These are phyloP conservation scores for Melaleuca alternifolia DNA, from an alignment of 345 rosid genomes.

Conservation along the genomic window DNA sequence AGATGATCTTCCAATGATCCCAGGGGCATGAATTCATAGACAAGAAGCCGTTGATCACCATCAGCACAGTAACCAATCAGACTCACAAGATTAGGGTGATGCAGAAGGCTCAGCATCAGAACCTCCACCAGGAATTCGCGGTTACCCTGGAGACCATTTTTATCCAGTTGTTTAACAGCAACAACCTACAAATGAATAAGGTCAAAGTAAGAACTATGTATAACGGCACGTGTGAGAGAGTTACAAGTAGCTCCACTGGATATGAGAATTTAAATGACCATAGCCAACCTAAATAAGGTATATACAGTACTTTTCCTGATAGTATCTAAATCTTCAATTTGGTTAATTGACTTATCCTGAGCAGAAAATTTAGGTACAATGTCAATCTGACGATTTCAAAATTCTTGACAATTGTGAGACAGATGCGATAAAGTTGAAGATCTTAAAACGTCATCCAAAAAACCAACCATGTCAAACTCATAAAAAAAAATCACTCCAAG, in stretches of 20 bases:
- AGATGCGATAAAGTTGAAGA: background rate
- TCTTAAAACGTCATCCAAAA: background rate
- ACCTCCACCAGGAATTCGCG: conserved; percentile 95
- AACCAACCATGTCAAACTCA: background rate
- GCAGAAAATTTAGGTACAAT: background rate
- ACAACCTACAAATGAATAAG: conserved; percentile 40
- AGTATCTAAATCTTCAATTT: background rate
- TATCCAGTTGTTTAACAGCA: conserved; percentile 91
- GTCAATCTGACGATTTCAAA: background rate
- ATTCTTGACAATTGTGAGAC: background rate
- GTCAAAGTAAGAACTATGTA: background rate
- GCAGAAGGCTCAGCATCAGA: conserved; percentile 96
- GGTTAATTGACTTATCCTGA: background rate
- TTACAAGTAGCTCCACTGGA: background rate
- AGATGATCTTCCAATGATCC: conserved; percentile 97
- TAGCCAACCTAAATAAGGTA: background rate
- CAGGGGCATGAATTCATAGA: conserved; percentile 86
- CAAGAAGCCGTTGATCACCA: conserved; percentile 95
- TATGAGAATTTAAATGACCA: background rate
- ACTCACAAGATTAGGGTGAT: conserved; percentile 89
- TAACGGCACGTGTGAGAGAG: background rate
- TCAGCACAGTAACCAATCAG: conserved; percentile 98
- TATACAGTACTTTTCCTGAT: background rate
- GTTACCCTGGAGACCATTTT: conserved; percentile 96
- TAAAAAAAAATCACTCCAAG: background rate